Conservation (phyloP, 371 early-diverging fungal species). For the Parasitella parasitica region DNA sequence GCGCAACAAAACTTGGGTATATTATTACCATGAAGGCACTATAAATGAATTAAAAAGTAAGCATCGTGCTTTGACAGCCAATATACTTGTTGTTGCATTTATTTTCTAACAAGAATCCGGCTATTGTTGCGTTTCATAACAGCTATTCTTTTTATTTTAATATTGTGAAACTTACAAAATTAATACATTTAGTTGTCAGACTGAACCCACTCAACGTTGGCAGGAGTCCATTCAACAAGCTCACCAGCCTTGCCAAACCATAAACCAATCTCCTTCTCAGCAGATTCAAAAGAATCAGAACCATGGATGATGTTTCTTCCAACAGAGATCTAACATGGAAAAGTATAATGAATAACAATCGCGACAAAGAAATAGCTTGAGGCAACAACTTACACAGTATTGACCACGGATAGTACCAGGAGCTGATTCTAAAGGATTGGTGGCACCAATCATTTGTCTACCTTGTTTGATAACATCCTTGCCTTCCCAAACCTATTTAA, state of each 20-base stretch:
- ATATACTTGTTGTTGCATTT: too few relatives aligned
- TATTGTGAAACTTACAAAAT: too few relatives aligned
- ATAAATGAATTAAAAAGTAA: too few relatives aligned
- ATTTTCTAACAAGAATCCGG: too few relatives aligned
- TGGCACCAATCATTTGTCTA: slow-evolving; percentile 87
- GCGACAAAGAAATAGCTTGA: not conserved
- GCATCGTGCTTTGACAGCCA: too few relatives aligned
- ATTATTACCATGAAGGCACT: too few relatives aligned
- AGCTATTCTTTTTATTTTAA: too few relatives aligned
- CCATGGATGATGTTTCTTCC: slow-evolving; percentile 94
- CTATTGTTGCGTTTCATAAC: too few relatives aligned
- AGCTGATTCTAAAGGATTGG: slow-evolving; percentile 77
- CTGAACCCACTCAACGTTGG: slow-evolving; percentile 44
- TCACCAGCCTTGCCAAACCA: slow-evolving; percentile 83
- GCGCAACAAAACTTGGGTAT: too few relatives aligned
- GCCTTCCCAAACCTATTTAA: slow-evolving; percentile 78
- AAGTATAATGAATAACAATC: not conserved
- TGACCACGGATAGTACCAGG: slow-evolving; percentile 97
- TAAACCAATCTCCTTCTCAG: slow-evolving; percentile 87
- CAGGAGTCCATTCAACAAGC: slow-evolving; percentile 46
- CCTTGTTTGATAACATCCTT: slow-evolving; percentile 89
- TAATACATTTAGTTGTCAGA: slow-evolving; percentile 38
- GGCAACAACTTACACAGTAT: slow-evolving; percentile 52
- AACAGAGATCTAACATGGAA: slow-evolving; percentile 47
- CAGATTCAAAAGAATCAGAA: slow-evolving; percentile 89